A percentile compares a stretch with the other conserved stretches of the same genome.
phyloP scores from a whole-genome alignment of 2,329 filamentous ascomycete genomes.

The Botrytis elliptica region DNA sequence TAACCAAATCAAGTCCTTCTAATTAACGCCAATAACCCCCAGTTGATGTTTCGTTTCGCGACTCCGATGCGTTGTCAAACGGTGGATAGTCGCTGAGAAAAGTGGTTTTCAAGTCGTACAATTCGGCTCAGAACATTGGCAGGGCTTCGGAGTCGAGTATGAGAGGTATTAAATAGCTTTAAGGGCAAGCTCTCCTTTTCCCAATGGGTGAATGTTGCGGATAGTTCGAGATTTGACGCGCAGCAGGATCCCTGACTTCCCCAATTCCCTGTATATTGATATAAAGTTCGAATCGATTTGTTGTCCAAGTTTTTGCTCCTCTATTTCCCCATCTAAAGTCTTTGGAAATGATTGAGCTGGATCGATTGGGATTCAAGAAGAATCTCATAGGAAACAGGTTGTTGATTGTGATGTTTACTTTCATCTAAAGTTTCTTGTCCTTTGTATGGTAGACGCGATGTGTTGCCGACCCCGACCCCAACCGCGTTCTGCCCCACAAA shows the following conservation, averaged over 20 bases:
- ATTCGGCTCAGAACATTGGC: not conserved
- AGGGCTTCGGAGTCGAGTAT: not conserved
- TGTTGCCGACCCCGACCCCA: slow-evolving; percentile 4
- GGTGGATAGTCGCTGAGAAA: not conserved
- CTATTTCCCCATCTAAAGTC: not conserved
- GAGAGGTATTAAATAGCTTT: not conserved
- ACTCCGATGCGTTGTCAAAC: not conserved
- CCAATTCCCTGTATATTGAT: not conserved
- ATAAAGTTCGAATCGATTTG: not conserved
- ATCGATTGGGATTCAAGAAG: not conserved
- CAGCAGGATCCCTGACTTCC: not conserved
- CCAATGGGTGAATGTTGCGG: not conserved
- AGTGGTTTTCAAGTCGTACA: not conserved
- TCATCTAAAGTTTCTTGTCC: slow-evolving; percentile 1
- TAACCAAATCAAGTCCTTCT: not conserved
- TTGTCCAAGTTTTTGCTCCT: not conserved
- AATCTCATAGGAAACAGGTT: not conserved
- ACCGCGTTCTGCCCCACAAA: slow-evolving; percentile 6
- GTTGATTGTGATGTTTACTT: slow-evolving; percentile 9
- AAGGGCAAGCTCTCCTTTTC: not conserved
- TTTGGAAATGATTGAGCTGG: not conserved
- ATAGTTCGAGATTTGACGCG: slow-evolving; percentile 9
- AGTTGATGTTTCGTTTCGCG: not conserved
- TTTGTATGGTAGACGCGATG: slow-evolving; percentile 15
- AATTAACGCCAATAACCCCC: slow-evolving; percentile 8